Conservation (phyloP, 768 basidiomycete genomes). For the Termitomyces sp. region DNA sequence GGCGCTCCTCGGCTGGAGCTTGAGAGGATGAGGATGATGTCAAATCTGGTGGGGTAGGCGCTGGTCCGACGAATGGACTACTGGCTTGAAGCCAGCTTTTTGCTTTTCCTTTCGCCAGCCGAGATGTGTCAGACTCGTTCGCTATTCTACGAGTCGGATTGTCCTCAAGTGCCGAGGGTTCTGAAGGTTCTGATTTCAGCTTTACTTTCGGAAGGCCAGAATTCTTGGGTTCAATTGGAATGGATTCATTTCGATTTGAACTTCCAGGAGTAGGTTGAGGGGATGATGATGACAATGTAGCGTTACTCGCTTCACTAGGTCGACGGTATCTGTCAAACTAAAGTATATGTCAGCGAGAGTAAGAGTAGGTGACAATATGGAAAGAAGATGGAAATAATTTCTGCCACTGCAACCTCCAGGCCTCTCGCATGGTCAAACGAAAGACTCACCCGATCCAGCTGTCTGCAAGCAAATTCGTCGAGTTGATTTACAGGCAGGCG, state of each 20-base stretch:
- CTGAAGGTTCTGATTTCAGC: constrained; percentile 15
- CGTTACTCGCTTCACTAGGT: constrained; percentile 18
- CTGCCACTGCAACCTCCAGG: too few relatives aligned
- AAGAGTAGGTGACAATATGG: not conserved
- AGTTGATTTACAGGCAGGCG: constrained; percentile 70
- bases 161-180: constrained; percentile 14
- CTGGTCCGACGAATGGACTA: constrained; percentile 28
- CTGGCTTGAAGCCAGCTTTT: constrained; percentile 35
- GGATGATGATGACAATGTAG: constrained; percentile 8
- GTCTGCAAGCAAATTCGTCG: constrained; percentile 85
- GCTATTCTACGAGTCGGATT: not conserved
- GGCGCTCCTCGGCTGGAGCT: constrained; percentile 28
- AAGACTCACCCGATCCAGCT: constrained; percentile 70
- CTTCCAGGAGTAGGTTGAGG: constrained; percentile 8
- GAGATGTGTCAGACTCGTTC: constrained; percentile 7
- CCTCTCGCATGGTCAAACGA: not conserved
- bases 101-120: constrained; percentile 16
- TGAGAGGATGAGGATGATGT: constrained; percentile 21
- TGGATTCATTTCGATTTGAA: constrained; percentile 2
- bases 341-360: not conserved
- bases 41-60: constrained; percentile 25
- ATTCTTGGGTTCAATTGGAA: constrained; percentile 7
- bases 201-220: constrained; percentile 19
- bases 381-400: not conserved
- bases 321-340: constrained; percentile 49